phyloP scores from a whole-genome alignment of 2,329 filamentous ascomycete species.

The Fusarium duplospermum region DNA sequence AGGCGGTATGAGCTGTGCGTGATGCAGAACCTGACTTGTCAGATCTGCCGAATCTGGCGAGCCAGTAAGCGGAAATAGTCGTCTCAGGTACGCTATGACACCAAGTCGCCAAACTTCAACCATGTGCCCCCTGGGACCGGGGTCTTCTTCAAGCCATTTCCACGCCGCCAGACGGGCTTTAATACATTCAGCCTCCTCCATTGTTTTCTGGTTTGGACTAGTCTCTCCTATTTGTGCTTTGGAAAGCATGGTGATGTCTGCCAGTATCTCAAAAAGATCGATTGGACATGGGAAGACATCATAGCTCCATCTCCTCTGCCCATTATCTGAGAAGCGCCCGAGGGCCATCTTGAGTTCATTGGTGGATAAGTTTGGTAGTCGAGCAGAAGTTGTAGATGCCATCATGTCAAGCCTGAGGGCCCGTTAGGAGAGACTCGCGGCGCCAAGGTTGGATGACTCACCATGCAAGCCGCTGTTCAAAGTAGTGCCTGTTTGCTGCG shows the following conservation, averaged over 20 bases:
- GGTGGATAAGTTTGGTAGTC: background rate
- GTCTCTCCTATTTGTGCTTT: background rate
- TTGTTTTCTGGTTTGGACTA: too few relatives aligned
- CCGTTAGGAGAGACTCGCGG: background rate
- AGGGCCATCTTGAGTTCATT: background rate
- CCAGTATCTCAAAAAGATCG: constrained; percentile 17
- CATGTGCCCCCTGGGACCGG: constrained; percentile 9
- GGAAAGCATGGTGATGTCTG: background rate
- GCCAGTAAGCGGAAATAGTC: background rate
- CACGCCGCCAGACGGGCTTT: background rate
- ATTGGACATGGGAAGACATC: constrained; percentile 20
- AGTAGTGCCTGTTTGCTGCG: background rate
- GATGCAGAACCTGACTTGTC: background rate
- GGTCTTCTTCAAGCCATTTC: background rate
- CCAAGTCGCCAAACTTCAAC: constrained; percentile 10
- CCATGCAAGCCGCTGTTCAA: constrained; percentile 18
- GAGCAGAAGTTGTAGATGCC: background rate
- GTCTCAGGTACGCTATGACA: background rate
- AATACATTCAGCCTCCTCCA: background rate
- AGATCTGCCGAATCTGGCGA: background rate
- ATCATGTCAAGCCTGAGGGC: constrained; percentile 16
- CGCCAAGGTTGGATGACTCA: rapidly evolving
- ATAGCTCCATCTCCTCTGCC: constrained; percentile 5
- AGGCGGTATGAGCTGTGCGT: background rate
- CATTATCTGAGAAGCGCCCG: background rate